phyloP scores from a whole-genome alignment of 2,329 filamentous ascomycete species.

The Stachybotrys chartarum region DNA sequence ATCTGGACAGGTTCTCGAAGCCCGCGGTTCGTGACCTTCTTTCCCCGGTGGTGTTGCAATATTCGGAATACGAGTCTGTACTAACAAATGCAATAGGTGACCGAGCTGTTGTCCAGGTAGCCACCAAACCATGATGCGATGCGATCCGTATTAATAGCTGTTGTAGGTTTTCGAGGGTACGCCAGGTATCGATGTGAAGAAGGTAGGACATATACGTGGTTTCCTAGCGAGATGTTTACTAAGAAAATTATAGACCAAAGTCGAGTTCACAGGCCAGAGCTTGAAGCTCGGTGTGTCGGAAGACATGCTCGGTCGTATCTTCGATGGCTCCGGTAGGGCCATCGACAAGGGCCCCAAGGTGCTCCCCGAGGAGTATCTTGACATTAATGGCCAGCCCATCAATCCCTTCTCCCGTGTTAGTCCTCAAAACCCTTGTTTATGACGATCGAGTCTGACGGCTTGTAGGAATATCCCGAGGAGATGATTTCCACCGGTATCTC shows the following conservation, averaged over 20 bases:
- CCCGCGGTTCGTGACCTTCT: constrained; percentile 61
- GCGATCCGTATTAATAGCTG: constrained; percentile 13
- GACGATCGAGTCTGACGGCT: constrained; percentile 9
- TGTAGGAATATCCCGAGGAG: constrained; percentile 92
- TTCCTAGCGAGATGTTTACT: constrained; percentile 1
- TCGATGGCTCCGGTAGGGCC: constrained; percentile 93
- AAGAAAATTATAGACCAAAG: constrained; percentile 62
- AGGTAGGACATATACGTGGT: constrained; percentile 48
- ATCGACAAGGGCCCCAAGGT: constrained; percentile 99
- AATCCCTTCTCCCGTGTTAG: constrained; percentile 93
- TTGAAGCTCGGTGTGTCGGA: constrained; percentile 98
- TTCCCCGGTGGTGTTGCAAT: neutral
- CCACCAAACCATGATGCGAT: neutral
- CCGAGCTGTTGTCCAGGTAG: constrained; percentile 90
- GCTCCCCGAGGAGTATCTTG: constrained; percentile 92
- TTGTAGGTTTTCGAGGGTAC: constrained; percentile 91
- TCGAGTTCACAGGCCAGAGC: constrained; percentile 95
- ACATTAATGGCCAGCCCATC: constrained; percentile 98
- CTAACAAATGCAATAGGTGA: constrained; percentile 51
- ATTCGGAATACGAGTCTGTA: neutral
- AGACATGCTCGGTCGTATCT: constrained; percentile 98
- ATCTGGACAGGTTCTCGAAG: constrained; percentile 93
- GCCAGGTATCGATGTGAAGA: constrained; percentile 96
- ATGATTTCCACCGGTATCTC: constrained; percentile 99
- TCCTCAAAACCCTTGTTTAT: constrained; percentile 2